These are phyloP conservation scores for Hyaloscypha variabilis DNA, from an alignment of 495 filamentous ascomycete genomes.

Conservation along the genomic window DNA sequence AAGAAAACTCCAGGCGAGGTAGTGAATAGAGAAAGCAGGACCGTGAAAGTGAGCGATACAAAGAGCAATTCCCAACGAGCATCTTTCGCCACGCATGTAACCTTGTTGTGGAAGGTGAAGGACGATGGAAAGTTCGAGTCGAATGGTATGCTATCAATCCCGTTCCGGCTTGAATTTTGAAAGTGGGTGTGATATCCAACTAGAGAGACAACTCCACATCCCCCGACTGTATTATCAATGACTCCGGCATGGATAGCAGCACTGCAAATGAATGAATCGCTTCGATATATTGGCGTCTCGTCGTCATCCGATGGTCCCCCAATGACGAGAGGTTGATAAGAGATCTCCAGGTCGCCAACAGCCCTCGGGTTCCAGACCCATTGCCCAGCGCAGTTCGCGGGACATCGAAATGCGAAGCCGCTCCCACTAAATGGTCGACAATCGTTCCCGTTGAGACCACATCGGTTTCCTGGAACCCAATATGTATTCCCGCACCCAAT, in stretches of 20 bases:
- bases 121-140: constrained; percentile 78
- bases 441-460: constrained; percentile 76
- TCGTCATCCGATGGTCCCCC: constrained; percentile 64
- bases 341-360: constrained; percentile 72
- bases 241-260: constrained; percentile 79
- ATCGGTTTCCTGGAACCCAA: constrained; percentile 71
- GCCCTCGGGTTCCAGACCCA: constrained; percentile 71
- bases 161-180: constrained; percentile 58
- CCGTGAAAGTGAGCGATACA: constrained; percentile 70
- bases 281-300: constrained; percentile 62
- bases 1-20: constrained; percentile 70
- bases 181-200: constrained; percentile 69
- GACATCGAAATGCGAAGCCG: constrained; percentile 76
- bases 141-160: constrained; percentile 69
- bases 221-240: constrained; percentile 67
- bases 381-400: constrained; percentile 69
- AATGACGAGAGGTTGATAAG: constrained; percentile 72
- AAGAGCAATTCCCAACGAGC: constrained; percentile 73
- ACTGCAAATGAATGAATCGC: constrained; percentile 82
- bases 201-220: constrained; percentile 73
- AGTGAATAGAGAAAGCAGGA: constrained; percentile 67
- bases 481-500: constrained; percentile 69
- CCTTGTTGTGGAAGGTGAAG: constrained; percentile 60
- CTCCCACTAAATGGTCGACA: constrained; percentile 80
- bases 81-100: constrained; percentile 61